Evolutionary conservation across 1,139 yeast species (phyloP).

Genomic region (Hanseniaspora uvarum): DNA sequence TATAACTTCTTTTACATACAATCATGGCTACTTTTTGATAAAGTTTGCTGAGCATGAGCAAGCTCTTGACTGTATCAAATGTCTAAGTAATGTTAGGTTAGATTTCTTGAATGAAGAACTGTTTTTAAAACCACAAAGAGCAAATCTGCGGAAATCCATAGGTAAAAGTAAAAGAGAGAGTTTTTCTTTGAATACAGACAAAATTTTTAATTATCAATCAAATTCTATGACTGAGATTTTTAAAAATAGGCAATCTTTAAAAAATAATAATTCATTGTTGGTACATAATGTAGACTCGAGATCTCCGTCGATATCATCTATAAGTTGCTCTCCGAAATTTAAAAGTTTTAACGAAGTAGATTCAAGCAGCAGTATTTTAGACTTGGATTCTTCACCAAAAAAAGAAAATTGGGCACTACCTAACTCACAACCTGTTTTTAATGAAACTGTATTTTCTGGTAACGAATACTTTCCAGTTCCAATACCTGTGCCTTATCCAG

Average conservation of each 20-base stretch:
- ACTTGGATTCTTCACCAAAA: not conserved
- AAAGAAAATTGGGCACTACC: not conserved
- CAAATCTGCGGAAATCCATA: slow-evolving; percentile 22
- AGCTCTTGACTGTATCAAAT: slow-evolving; percentile 37
- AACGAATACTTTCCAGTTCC: slow-evolving; percentile 1
- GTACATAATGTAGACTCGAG: not conserved
- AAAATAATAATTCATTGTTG: not conserved
- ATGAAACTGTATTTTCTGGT: not conserved
- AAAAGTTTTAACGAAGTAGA: not conserved
- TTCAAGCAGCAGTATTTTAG: not conserved
- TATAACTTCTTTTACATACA: slow-evolving; percentile 21
- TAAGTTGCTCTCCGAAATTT: not conserved
- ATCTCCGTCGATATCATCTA: not conserved
- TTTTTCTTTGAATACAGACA: not conserved
- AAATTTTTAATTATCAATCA: not conserved
- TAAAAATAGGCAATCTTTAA: not conserved
- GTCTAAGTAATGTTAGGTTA: slow-evolving; percentile 31
- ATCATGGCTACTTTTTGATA: slow-evolving; percentile 40
- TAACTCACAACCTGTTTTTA: not conserved
- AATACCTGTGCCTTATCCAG: not conserved
- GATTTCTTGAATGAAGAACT: not conserved
- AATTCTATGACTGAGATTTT: not conserved
- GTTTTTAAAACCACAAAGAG: slow-evolving; percentile 28
- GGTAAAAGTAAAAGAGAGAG: not conserved
- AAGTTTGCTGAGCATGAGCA: slow-evolving; percentile 34